These are phyloP conservation scores for Pseudovirgaria hyperparasitica DNA, from an alignment of 2,329 filamentous ascomycete genomes.

Conservation along the genomic window DNA sequence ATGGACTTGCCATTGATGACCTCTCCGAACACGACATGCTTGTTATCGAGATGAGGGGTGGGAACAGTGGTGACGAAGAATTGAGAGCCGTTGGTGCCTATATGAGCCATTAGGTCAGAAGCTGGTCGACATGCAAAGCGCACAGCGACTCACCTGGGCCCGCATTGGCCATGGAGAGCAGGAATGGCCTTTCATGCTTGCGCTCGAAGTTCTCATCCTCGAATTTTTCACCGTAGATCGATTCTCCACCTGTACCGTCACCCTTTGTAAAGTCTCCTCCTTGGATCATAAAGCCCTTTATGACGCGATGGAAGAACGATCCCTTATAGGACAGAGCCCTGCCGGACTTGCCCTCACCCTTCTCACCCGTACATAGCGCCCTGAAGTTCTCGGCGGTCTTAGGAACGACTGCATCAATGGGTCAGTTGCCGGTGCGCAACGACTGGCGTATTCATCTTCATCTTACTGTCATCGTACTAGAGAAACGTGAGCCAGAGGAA, in stretches of 20 bases:
- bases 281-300: constrained; percentile 98
- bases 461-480: constrained; percentile 31
- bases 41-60: constrained; percentile 89
- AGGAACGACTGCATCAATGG: constrained; percentile 51
- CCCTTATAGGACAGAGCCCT: constrained; percentile 88
- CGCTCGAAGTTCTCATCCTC: constrained; percentile 89
- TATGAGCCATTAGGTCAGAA: constrained; percentile 6
- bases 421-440: constrained; percentile 5
- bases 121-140: neutral
- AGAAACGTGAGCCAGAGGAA: constrained; percentile 6
- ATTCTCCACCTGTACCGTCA: constrained; percentile 92
- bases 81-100: constrained; percentile 88
- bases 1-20: constrained; percentile 87
- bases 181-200: constrained; percentile 86
- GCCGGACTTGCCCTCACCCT: constrained; percentile 67
- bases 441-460: neutral
- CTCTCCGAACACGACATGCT: constrained; percentile 96
- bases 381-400: constrained; percentile 97
- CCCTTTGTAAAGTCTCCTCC: constrained; percentile 93
- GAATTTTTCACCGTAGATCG: constrained; percentile 95
- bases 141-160: constrained; percentile 56
- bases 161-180: constrained; percentile 96
- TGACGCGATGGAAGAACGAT: constrained; percentile 86
- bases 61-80: constrained; percentile 95
- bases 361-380: constrained; percentile 86